A percentile compares a stretch with the other conserved stretches of the same genome.
phyloP scores from a whole-genome alignment of 345 rosid species.

The Psidium guajava region DNA sequence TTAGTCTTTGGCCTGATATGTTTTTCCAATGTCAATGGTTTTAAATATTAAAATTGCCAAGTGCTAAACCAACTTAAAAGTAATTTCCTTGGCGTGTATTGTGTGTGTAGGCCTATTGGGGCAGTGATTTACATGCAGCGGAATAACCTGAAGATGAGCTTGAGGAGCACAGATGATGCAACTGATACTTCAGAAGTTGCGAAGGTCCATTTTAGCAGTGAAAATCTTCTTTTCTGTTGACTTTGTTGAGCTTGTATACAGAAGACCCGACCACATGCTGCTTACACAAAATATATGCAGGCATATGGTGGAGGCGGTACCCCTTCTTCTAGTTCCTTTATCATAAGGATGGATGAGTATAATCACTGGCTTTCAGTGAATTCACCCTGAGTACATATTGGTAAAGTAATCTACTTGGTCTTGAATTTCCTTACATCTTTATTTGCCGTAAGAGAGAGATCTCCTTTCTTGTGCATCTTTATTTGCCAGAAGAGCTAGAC shows the following conservation, averaged over 20 bases:
- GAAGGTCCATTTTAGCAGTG: constrained; percentile 34
- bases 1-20: not conserved
- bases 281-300: constrained; percentile 23
- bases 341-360: constrained; percentile 84
- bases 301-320: constrained; percentile 95
- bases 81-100: not conserved
- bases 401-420: not conserved
- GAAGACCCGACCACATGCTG: not conserved
- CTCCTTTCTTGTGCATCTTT: not conserved
- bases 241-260: not conserved
- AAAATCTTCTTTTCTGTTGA: not conserved
- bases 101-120: constrained; percentile 57
- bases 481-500: not conserved
- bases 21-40: not conserved
- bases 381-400: constrained; percentile 4
- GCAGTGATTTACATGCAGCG: constrained; percentile 66
- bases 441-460: not conserved
- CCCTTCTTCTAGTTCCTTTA: constrained; percentile 63
- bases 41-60: not conserved
- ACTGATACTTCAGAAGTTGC: constrained; percentile 79
- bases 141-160: constrained; percentile 74
- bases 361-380: constrained; percentile 49
- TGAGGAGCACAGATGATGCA: constrained; percentile 55
- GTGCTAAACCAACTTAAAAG: not conserved
- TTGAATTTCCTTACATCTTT: not conserved